Evolutionary conservation across 306 rosid species (phyloP), one percentile per base, ranked within the genome.

Genomic region (Begonia fuchsioides): DNA sequence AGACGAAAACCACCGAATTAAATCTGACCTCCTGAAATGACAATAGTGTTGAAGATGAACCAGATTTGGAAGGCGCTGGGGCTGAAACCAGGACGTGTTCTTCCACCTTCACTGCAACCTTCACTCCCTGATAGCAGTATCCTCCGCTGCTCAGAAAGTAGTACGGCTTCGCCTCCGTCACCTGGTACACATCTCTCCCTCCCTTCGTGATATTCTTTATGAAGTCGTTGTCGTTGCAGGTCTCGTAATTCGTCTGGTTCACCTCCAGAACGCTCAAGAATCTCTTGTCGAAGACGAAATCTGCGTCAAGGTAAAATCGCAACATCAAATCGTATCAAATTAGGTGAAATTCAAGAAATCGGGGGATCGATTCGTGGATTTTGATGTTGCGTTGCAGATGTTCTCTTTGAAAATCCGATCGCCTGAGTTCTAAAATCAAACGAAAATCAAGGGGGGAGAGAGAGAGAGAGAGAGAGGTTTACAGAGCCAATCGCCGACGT

Each of bases 401-500:
- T n/a, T n/a, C n/a, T n/a, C n/a, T n/a, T n/a, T n/a, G n/a, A n/a
- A n/a, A n/a, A n/a, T n/a, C n/a, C n/a, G n/a, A n/a, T n/a, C n/a
- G n/a, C n/a, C n/a, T n/a, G 13, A 12, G 8, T 26, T 32, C 9
- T 32, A 43, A 17, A 47, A 12, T 6, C 11, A 32, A n/a, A 47
- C 16, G 17, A 51, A 51, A 32, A 4, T 12, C 5, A 35, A 13
- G 38, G 15, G n/a, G n/a, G n/a, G n/a, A n/a, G n/a, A 52, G 13
- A 52, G 39, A 9, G 17, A 12, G 16, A 4, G 16, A 20, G 45
- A 19, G 11, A n/a, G 6, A 38, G 49, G 39, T 51, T 60, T 70
- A 86, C 96, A 3, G 8, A 86, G 86, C 96, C 96, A 86, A 62
- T 86, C 96, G n/a, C 72, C 80, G 43, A 77, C 70, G 55, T 51